Base-by-base conservation (phyloP, 1,284 basidiomycete genomes). In the Dichomitus squalens region DNA sequence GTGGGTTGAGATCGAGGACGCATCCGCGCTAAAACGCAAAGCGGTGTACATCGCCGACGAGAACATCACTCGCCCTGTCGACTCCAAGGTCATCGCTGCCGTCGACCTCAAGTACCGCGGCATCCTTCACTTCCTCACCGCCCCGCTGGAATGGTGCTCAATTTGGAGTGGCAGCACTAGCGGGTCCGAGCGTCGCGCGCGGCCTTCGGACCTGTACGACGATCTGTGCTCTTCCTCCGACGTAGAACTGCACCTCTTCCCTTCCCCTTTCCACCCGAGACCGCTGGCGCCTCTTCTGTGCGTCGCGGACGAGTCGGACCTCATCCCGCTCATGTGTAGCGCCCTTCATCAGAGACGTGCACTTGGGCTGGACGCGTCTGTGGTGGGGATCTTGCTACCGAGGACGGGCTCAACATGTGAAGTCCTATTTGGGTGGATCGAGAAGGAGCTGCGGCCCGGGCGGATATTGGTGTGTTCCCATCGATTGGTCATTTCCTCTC, bases 301-400 rank as follows among this genome's bases (percentile, higher is more conserved):
- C 16, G 49, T 40, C 3, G 55, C 49, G 16, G 41, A 56, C 36
- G 55, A 52, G 20, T 14, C 18, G 25, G 36, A 52, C 27, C 33
- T 56, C 35, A 29, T 52, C 11, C 55, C 43, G 20, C 55, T 56
- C 49, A 56, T 56, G 49, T 56, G 55, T 27, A 47, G 43, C 36
- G 43, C 43, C 7, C 43, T 56, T 18, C 49, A 56, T 20, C 55
- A 56, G 44, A 43, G 55, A 12, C 49, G 31, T 3, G 55, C 43
- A 11, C 49, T 56, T 8, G 35, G 47, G 49, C 49, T 50, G 7
- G 48, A 44, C 16, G 34, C 18, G 12, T 49, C 55, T 3, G 43
- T 52, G 0, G 55, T 56, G 14, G 55, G 55, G 14, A 33, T 56
- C 18, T 31, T 56, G 34, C n/a, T 52, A 11, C 55, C 49, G 16